A percentile compares a stretch with the other conserved stretches of the same genome.
Conservation (phyloP, 1,284 basidiomycete species). For the Golubevia sp. region DNA sequence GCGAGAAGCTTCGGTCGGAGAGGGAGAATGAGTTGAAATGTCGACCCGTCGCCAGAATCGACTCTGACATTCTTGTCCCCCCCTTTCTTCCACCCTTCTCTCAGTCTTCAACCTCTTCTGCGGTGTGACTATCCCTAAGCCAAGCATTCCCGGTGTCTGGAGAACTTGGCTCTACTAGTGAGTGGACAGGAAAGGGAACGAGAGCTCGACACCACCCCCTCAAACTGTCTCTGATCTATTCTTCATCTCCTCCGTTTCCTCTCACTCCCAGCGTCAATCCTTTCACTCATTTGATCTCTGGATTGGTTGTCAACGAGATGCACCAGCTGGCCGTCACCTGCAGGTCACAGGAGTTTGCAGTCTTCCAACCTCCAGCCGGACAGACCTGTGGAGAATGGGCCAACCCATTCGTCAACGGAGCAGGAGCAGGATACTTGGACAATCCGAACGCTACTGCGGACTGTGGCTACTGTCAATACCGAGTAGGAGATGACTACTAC, state of each 20-base stretch:
- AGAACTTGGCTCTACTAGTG: too few relatives aligned
- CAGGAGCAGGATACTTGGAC: conserved; percentile 69
- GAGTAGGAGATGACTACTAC: conserved; percentile 74
- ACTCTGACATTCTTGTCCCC: not conserved
- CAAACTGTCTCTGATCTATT: too few relatives aligned
- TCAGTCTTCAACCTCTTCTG: conserved; percentile 35
- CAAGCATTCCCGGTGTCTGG: not conserved
- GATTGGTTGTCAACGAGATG: conserved; percentile 41
- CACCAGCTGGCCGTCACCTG: conserved; percentile 25
- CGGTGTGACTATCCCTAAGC: conserved; percentile 74
- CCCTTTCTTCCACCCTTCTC: too few relatives aligned
- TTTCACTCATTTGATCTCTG: conserved; percentile 3
- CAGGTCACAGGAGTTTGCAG: conserved; percentile 21
- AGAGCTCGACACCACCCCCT: too few relatives aligned
- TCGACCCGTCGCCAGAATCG: too few relatives aligned
- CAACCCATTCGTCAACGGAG: not conserved
- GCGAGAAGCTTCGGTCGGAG: too few relatives aligned
- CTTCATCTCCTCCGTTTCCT: too few relatives aligned
- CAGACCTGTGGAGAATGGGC: conserved; percentile 38
- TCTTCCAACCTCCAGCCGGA: conserved; percentile 23
- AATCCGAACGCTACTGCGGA: conserved; percentile 69
- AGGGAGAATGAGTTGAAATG: conserved; percentile 71
- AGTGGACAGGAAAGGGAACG: too few relatives aligned
- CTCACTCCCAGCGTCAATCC: too few relatives aligned
- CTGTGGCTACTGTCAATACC: conserved; percentile 78